phyloP scores from a whole-genome alignment of 1,139 yeast species.

The Wickerhamiella pararugosa region DNA sequence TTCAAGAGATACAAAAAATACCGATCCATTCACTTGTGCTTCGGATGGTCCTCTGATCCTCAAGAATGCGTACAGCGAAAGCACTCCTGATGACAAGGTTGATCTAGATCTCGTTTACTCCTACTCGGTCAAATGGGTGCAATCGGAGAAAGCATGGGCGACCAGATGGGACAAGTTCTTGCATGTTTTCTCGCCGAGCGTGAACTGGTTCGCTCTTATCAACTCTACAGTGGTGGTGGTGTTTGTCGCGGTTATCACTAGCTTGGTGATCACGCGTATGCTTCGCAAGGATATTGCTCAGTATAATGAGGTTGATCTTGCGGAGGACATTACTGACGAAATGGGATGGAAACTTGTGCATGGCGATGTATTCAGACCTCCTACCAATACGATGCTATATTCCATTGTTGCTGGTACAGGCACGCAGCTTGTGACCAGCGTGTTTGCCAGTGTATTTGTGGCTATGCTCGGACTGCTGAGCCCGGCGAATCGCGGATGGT shows the following conservation, averaged over 20 bases:
- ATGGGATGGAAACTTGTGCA: slow-evolving; percentile 95
- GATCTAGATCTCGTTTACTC: slow-evolving; percentile 36
- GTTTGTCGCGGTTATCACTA: slow-evolving; percentile 62
- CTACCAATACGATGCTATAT: slow-evolving; percentile 51
- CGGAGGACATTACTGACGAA: slow-evolving; percentile 79
- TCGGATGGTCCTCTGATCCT: slow-evolving; percentile 12
- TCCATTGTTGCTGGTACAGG: slow-evolving; percentile 86
- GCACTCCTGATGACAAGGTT: slow-evolving; percentile 18
- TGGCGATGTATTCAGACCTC: slow-evolving; percentile 90
- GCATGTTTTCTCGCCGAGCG: slow-evolving; percentile 79
- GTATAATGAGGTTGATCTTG: slow-evolving; percentile 73
- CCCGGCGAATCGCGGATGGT: slow-evolving; percentile 88
- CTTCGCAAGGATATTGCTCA: slow-evolving; percentile 73
- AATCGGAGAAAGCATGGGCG: slow-evolving; percentile 79
- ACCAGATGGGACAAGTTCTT: slow-evolving; percentile 97
- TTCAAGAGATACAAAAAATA: slow-evolving; percentile 21
- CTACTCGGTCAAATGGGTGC: slow-evolving; percentile 49
- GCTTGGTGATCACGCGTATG: slow-evolving; percentile 65
- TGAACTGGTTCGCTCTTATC: slow-evolving; percentile 88
- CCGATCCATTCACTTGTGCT: slow-evolving; percentile 25
- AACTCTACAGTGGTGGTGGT: slow-evolving; percentile 73
- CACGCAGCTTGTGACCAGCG: slow-evolving; percentile 66
- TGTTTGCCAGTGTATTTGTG: slow-evolving; percentile 55
- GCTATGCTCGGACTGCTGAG: slow-evolving; percentile 83
- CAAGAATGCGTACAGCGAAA: slow-evolving; percentile 19